Base-by-base conservation (phyloP, 2,329 filamentous ascomycete genomes). In the Rutstroemia sp. region DNA sequence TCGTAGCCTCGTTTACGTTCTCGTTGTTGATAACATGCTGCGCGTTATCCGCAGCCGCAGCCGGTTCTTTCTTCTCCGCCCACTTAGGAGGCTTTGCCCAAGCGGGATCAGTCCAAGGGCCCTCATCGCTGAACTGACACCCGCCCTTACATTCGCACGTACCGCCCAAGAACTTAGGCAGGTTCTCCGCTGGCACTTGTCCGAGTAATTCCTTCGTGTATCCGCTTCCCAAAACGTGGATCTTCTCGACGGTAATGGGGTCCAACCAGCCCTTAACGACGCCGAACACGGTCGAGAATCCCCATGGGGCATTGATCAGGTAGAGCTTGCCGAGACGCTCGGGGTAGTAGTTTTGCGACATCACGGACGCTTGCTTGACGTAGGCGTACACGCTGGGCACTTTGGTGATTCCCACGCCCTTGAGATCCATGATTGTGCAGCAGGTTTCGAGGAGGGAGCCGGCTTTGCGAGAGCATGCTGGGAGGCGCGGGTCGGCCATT, bases 261-360 rank as follows among this genome's bases (percentile, higher is more conserved):
- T 99, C 94, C 67, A 99, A 81, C 83, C 94, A 97, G 64, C 85
- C 84, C 81, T 95, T 96, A 73, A 97, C 82, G 57, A 95, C 80
- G 70, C 76, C 80, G 81, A 94, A 99, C 61, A 91, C 88, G 64
- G 81, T 81, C 60, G 86, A 86, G 80, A 97, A 97, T 25, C 92
- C 92, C 92, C 92, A 97, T 19, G 91, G 91, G 3, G 92, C 89
- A 75, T 99, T 99, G 84, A 99, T 96, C 67, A 99, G 77, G 80
- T 96, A 99, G 70, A 99, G 81, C 75, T 91, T 92, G 69, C 94
- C 94, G 58, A 99, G 80, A 58, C 94, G 89, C 80, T 99, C 94
- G 7, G 94, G 94, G 77, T 99, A 99, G 83, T 97, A 95, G 82
- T 97, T 96, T 76, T 97, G 94, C 63, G 89, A 95, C 75, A 99